Evolutionary conservation across 2,329 filamentous ascomycete genomes (phyloP).

Genomic region (Camptophora hylomeconis): DNA sequence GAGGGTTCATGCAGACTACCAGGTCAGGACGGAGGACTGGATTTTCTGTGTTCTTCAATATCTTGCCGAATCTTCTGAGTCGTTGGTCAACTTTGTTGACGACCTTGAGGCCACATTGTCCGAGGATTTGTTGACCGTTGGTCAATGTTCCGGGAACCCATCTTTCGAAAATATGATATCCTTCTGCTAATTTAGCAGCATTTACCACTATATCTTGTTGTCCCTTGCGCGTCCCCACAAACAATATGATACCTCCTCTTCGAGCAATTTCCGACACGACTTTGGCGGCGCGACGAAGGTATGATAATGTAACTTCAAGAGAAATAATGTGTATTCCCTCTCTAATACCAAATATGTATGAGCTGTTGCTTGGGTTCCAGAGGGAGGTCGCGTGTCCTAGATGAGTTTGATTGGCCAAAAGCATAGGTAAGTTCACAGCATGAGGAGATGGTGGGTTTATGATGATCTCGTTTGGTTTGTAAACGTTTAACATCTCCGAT

Average conservation of each 20-base stretch:
- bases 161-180: slow-evolving; percentile 79
- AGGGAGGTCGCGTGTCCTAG: slow-evolving; percentile 81
- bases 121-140: slow-evolving; percentile 83
- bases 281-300: slow-evolving; percentile 84
- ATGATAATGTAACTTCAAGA: slow-evolving; percentile 74
- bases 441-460: slow-evolving; percentile 60
- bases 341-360: slow-evolving; percentile 85
- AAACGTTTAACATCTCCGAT: slow-evolving; percentile 5
- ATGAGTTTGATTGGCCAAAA: slow-evolving; percentile 77
- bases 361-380: slow-evolving; percentile 89
- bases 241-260: slow-evolving; percentile 72
- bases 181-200: slow-evolving; percentile 63
- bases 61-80: slow-evolving; percentile 45
- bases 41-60: slow-evolving; percentile 45
- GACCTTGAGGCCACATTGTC: slow-evolving; percentile 54
- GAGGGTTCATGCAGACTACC: slow-evolving; percentile 80
- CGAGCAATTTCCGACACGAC: slow-evolving; percentile 79
- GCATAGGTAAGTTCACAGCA: slow-evolving; percentile 78
- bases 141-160: slow-evolving; percentile 90
- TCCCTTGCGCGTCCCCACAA: slow-evolving; percentile 74
- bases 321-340: slow-evolving; percentile 87
- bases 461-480: slow-evolving; percentile 25
- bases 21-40: slow-evolving; percentile 70
- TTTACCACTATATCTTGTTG: slow-evolving; percentile 70
- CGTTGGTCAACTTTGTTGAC: slow-evolving; percentile 62